Percentiles rank a stretch among this genome's conserved stretches.
phyloP scores from a whole-genome alignment of 1,139 yeast species.

The Yamadazyma sp. region DNA sequence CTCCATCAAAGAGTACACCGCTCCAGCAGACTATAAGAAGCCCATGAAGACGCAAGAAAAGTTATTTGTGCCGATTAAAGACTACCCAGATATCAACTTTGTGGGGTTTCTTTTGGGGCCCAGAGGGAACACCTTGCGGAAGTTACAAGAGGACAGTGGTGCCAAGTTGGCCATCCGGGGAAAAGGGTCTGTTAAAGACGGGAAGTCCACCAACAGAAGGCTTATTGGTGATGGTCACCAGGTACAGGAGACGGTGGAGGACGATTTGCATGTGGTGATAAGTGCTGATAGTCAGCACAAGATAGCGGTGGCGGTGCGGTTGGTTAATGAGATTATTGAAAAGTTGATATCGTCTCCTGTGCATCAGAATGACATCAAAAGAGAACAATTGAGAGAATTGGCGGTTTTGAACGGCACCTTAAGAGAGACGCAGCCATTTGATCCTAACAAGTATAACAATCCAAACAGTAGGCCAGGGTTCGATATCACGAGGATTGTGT shows the following conservation, averaged over 20 bases:
- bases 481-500: constrained; percentile 61
- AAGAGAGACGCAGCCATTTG: constrained; percentile 74
- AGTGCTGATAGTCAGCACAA: constrained; percentile 82
- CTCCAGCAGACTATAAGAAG: constrained; percentile 81
- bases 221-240: constrained; percentile 15
- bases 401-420: constrained; percentile 94
- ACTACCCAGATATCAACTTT: constrained; percentile 89
- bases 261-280: constrained; percentile 85
- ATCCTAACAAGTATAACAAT: constrained; percentile 51
- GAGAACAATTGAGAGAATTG: constrained; percentile 86
- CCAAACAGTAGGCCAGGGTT: constrained; percentile 40
- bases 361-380: constrained; percentile 87
- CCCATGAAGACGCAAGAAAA: constrained; percentile 73
- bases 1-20: constrained; percentile 71
- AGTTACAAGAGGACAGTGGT: constrained; percentile 79
- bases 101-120: constrained; percentile 93
- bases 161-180: constrained; percentile 89
- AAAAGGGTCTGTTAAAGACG: constrained; percentile 93
- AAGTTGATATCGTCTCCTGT: constrained; percentile 87
- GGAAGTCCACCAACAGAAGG: constrained; percentile 46
- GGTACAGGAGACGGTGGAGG: constrained; percentile 39
- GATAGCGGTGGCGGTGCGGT: constrained; percentile 70
- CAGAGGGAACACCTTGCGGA: constrained; percentile 85
- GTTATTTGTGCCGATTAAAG: constrained; percentile 79
- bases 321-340: constrained; percentile 74